These are phyloP conservation scores for Phytophthora uliginosa DNA, from an alignment of 352 stramenopile genomes.

Conservation along the genomic window DNA sequence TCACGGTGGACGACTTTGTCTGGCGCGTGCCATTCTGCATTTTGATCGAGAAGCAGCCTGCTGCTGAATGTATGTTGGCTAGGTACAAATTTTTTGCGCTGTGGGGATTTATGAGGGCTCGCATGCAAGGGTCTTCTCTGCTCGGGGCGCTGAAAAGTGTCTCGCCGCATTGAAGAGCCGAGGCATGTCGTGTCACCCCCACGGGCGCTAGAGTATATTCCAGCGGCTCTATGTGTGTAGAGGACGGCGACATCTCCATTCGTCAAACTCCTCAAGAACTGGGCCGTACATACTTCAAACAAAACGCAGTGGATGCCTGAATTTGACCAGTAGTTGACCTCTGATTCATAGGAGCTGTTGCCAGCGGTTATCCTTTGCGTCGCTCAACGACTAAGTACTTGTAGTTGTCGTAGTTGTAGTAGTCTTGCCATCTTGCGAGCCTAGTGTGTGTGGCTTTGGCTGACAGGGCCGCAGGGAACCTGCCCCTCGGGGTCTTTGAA, in stretches of 20 bases:
- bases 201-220: conserved; percentile 59
- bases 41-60: background rate
- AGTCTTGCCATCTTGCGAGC: background rate
- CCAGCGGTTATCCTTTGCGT: background rate
- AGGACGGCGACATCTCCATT: conserved; percentile 69
- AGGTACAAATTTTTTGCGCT: conserved; percentile 18
- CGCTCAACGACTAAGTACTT: background rate
- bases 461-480: conserved; percentile 25
- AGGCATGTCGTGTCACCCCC: conserved; percentile 41
- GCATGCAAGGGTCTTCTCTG: conserved; percentile 35
- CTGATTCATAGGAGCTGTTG: conserved; percentile 4
- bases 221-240: conserved; percentile 85
- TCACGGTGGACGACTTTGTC: background rate
- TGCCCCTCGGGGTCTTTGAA: conserved; percentile 63
- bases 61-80: background rate
- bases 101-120: conserved; percentile 24
- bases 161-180: conserved; percentile 20
- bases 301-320: background rate
- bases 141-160: conserved; percentile 46
- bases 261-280: conserved; percentile 84
- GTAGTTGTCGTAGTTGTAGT: background rate
- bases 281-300: conserved; percentile 62
- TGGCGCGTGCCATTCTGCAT: conserved; percentile 8
- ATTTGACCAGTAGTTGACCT: background rate
- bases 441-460: conserved; percentile 14